These are phyloP conservation scores for Schwanniomyces polymorphus DNA, from an alignment of 805 yeast genomes.

Conservation along the genomic window DNA sequence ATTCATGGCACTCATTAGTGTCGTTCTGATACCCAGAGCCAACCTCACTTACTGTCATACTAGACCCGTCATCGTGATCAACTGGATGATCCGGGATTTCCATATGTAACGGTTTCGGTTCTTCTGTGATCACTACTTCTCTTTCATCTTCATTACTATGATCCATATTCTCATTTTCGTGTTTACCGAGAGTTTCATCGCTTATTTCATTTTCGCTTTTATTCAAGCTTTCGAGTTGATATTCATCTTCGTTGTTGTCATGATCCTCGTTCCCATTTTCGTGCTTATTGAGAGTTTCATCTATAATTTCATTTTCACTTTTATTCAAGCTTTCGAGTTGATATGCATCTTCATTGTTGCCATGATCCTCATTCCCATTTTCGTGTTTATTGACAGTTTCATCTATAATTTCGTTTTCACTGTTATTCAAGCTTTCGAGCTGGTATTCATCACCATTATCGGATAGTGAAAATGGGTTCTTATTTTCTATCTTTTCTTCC, in stretches of 20 bases:
- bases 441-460: too few species aligned
- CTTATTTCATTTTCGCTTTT: neutral
- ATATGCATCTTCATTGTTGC: too few species aligned
- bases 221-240: too few species aligned
- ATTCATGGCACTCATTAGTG: slow-evolving; percentile 41
- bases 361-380: too few species aligned
- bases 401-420: neutral
- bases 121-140: slow-evolving; percentile 9
- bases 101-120: slow-evolving; percentile 8
- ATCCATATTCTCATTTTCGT: neutral
- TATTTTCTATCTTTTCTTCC: neutral
- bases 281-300: neutral
- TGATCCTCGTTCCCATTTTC: neutral
- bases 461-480: neutral
- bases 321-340: too few species aligned
- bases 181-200: neutral
- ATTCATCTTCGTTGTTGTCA: too few species aligned
- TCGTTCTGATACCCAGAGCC: slow-evolving; percentile 40
- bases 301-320: neutral
- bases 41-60: slow-evolving; percentile 21
- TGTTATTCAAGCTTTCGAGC: too few species aligned
- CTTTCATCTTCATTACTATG: neutral
- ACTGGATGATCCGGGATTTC: neutral
- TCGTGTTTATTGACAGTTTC: neutral
- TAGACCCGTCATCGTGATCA: slow-evolving; percentile 12